phyloP scores from a whole-genome alignment of 2,329 filamentous ascomycete species.

The Laburnicola sp. region DNA sequence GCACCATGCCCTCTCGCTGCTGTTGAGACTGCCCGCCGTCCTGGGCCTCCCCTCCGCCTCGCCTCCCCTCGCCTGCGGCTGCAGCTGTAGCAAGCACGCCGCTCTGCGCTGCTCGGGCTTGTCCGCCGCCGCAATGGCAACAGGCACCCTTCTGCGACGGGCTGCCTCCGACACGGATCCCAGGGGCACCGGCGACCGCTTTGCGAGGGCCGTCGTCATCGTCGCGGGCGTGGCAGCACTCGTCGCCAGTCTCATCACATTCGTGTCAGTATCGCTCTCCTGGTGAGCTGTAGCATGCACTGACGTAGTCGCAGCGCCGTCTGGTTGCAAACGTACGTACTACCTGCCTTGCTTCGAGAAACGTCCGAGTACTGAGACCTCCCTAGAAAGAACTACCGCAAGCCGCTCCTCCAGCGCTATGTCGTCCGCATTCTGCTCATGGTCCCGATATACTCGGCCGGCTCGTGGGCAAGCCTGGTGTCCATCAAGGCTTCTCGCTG shows the following conservation, averaged over 20 bases:
- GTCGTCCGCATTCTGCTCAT: conserved; percentile 95
- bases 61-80: background rate
- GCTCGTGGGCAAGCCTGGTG: conserved; percentile 92
- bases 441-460: conserved; percentile 94
- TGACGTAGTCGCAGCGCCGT: conserved; percentile 68
- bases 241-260: conserved; percentile 77
- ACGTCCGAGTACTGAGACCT: conserved; percentile 17
- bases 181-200: conserved; percentile 78
- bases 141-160: conserved; percentile 29
- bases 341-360: background rate
- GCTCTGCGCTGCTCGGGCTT: background rate
- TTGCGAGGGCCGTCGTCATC: conserved; percentile 76
- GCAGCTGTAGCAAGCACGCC: background rate
- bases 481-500: conserved; percentile 82
- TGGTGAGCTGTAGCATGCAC: conserved; percentile 11
- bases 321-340: conserved; percentile 78
- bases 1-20: conserved; percentile 20
- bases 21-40: conserved; percentile 16
- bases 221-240: conserved; percentile 84
- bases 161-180: conserved; percentile 23
- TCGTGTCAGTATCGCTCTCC: conserved; percentile 66
- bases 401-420: conserved; percentile 94
- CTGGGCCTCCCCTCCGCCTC: background rate
- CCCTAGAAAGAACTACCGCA: conserved; percentile 90
- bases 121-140: conserved; percentile 27